phyloP scores from a whole-genome alignment of 176 grass and related monocot species.

The Oryza meridionalis region DNA sequence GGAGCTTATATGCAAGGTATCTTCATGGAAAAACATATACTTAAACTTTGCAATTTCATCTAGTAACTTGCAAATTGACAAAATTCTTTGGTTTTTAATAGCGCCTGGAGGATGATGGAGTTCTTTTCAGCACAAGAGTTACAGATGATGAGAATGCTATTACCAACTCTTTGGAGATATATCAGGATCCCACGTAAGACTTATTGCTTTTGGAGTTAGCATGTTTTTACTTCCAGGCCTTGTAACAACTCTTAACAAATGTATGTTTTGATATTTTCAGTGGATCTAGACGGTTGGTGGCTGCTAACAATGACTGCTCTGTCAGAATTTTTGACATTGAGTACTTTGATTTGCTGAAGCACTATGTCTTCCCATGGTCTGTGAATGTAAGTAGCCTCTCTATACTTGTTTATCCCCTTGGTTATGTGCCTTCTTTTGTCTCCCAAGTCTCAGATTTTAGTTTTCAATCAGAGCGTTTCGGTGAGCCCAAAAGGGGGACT shows the following conservation, averaged over 20 bases:
- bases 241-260: conserved; percentile 28
- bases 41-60: not conserved
- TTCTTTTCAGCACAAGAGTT: conserved; percentile 81
- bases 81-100: conserved; percentile 34
- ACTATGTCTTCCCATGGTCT: conserved; percentile 70
- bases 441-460: not conserved
- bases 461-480: conserved; percentile 61
- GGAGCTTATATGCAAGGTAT: conserved; percentile 96
- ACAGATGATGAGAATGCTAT: conserved; percentile 90
- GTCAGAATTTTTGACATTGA: conserved; percentile 81
- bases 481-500: conserved; percentile 82
- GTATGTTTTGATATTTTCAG: conserved; percentile 57
- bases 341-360: conserved; percentile 62
- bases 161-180: conserved; percentile 85
- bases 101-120: conserved; percentile 74
- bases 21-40: not conserved
- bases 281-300: conserved; percentile 69
- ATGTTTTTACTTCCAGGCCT: not conserved
- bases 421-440: conserved; percentile 11
- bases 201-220: not conserved
- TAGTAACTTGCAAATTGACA: conserved; percentile 5
- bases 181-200: conserved; percentile 69
- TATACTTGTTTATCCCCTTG: conserved; percentile 6
- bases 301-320: conserved; percentile 77
- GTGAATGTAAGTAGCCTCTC: conserved; percentile 72